Percentiles rank a stretch among this genome's conserved stretches.
phyloP scores from a whole-genome alignment of 78 protist species.

The Dictyostelium intermedium region DNA sequence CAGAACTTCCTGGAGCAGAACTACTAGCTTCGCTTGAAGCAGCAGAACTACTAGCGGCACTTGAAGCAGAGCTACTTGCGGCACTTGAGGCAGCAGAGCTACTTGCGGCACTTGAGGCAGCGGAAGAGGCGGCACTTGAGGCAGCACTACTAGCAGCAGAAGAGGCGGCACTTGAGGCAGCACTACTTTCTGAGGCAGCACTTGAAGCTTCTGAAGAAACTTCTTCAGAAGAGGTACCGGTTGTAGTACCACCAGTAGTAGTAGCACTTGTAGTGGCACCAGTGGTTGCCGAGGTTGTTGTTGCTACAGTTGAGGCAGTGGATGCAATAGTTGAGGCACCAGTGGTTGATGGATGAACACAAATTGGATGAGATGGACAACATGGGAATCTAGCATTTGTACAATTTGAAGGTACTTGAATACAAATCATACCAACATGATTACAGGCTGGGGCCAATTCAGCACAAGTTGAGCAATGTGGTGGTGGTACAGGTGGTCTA shows the following conservation, averaged over 20 bases:
- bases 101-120: neutral
- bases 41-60: neutral
- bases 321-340: constrained; percentile 20
- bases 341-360: neutral
- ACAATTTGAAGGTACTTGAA: neutral
- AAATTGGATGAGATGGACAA: neutral
- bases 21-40: neutral
- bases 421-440: constrained; percentile 10
- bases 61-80: neutral
- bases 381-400: neutral
- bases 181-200: neutral
- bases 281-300: neutral
- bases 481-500: constrained; percentile 3
- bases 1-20: neutral
- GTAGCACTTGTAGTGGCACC: neutral
- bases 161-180: neutral
- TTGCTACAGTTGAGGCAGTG: constrained; percentile 3
- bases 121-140: neutral
- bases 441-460: neutral
- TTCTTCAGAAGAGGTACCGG: neutral
- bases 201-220: neutral
- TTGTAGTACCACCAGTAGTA: neutral
- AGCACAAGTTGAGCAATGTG: neutral
- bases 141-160: too few relatives aligned
- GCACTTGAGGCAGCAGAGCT: neutral